These are phyloP conservation scores for Hemisphaericaspora xylofermentans DNA, from an alignment of 1,139 yeast species.

Conservation along the genomic window DNA sequence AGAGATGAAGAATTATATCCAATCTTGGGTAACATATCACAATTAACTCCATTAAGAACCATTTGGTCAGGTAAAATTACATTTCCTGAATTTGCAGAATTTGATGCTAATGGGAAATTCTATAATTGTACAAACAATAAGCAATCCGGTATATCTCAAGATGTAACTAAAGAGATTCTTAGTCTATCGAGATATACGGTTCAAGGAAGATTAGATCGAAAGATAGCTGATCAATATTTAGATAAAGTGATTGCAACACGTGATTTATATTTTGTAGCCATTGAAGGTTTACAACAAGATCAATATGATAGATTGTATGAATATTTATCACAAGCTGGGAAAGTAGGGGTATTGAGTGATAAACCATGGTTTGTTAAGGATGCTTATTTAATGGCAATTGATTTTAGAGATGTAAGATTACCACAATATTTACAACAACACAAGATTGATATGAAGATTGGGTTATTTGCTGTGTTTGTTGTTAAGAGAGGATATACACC, in stretches of 20 bases:
- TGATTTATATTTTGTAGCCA: slow-evolving; percentile 50
- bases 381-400: slow-evolving; percentile 57
- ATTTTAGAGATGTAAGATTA: slow-evolving; percentile 24
- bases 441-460: slow-evolving; percentile 20
- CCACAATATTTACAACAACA: slow-evolving; percentile 27
- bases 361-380: slow-evolving; percentile 58
- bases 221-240: slow-evolving; percentile 58
- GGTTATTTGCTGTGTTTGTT: slow-evolving; percentile 47
- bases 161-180: slow-evolving; percentile 30
- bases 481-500: slow-evolving; percentile 45
- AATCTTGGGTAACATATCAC: slow-evolving; percentile 15
- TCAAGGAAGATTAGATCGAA: slow-evolving; percentile 62
- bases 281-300: slow-evolving; percentile 24
- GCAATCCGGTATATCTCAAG: slow-evolving; percentile 26
- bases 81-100: slow-evolving; percentile 55
- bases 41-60: slow-evolving; percentile 1
- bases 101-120: slow-evolving; percentile 45
- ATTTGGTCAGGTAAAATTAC: slow-evolving; percentile 56
- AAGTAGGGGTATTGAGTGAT: slow-evolving; percentile 63
- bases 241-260: slow-evolving; percentile 47
- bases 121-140: slow-evolving; percentile 38
- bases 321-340: slow-evolving; percentile 48
- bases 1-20: slow-evolving; percentile 25
- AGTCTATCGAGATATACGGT: slow-evolving; percentile 39
- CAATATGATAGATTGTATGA: slow-evolving; percentile 51